A percentile compares a stretch with the other conserved stretches of the same genome.
These are phyloP conservation scores for Aspergillus cristatus DNA, from an alignment of 495 filamentous ascomycete species.

Conservation along the genomic window DNA sequence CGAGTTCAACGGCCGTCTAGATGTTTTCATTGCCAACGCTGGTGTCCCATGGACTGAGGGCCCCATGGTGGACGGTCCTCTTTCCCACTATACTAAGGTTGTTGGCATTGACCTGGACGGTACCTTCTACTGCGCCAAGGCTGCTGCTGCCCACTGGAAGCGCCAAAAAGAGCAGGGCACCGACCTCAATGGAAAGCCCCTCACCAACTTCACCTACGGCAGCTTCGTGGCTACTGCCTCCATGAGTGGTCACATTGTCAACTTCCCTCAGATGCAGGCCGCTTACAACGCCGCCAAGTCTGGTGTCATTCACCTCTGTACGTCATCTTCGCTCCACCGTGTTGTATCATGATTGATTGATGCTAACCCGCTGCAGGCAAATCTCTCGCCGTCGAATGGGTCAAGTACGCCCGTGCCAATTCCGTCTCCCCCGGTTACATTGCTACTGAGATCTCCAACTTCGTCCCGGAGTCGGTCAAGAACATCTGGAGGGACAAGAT, in stretches of 20 bases:
- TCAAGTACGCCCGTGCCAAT: conserved; percentile 75
- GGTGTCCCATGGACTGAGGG: conserved; percentile 69
- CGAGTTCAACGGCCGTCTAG: conserved; percentile 66
- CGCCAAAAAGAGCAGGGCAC: conserved; percentile 57
- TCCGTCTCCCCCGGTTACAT: conserved; percentile 83
- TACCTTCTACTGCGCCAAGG: conserved; percentile 72
- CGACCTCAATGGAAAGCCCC: conserved; percentile 53
- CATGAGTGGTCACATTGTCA: conserved; percentile 81
- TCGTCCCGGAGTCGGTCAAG: conserved; percentile 62
- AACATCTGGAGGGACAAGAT: conserved; percentile 70
- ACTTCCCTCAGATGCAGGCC: conserved; percentile 77
- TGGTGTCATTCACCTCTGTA: conserved; percentile 75
- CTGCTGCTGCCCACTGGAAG: conserved; percentile 63
- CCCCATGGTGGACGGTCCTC: conserved; percentile 53
- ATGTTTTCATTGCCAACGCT: conserved; percentile 75
- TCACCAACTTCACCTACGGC: conserved; percentile 57
- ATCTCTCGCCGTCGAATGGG: conserved; percentile 80
- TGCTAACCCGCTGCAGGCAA: conserved; percentile 34
- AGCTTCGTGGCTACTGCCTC: conserved; percentile 73
- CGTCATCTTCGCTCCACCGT: conserved; percentile 10
- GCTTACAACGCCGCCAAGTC: conserved; percentile 87
- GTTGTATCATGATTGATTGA: not conserved
- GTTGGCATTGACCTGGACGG: conserved; percentile 74
- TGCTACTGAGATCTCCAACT: conserved; percentile 70
- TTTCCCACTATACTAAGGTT: conserved; percentile 62